A percentile compares a stretch with the other conserved stretches of the same genome.
phyloP scores from a whole-genome alignment of 1,139 yeast genomes.

The Schwanniomyces etchellsii region DNA sequence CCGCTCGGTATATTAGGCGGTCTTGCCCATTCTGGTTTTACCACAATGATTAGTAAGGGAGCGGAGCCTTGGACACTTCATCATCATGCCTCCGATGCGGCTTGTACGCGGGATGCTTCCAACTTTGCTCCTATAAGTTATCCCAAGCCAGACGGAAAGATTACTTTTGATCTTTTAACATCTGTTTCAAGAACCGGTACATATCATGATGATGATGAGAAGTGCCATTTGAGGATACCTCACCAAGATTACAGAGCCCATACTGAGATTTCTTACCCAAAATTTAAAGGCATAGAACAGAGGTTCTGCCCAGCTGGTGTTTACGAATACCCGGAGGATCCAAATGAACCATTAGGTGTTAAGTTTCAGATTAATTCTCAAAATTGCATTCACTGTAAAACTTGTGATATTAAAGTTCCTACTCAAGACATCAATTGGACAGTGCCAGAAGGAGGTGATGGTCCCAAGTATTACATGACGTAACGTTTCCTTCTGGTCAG shows the following conservation, averaged over 20 bases:
- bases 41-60: slow-evolving; percentile 73
- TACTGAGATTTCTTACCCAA: slow-evolving; percentile 63
- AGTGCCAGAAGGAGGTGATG: slow-evolving; percentile 98
- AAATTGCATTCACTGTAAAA: slow-evolving; percentile 96
- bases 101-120: slow-evolving; percentile 61
- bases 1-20: slow-evolving; percentile 76
- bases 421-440: slow-evolving; percentile 91
- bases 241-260: slow-evolving; percentile 66
- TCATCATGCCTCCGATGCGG: slow-evolving; percentile 69
- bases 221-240: slow-evolving; percentile 79
- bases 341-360: slow-evolving; percentile 54
- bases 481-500: too few relatives aligned
- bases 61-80: slow-evolving; percentile 82
- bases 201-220: slow-evolving; percentile 90
- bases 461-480: slow-evolving; percentile 88
- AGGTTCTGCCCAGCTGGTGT: slow-evolving; percentile 98
- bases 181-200: slow-evolving; percentile 96
- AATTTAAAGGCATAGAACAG: slow-evolving; percentile 79
- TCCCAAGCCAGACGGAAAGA: slow-evolving; percentile 88
- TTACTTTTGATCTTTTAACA: slow-evolving; percentile 86
- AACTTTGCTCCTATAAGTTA: slow-evolving; percentile 68
- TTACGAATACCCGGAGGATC: slow-evolving; percentile 82
- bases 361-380: slow-evolving; percentile 90
- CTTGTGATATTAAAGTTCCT: slow-evolving; percentile 96
- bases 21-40: slow-evolving; percentile 76